Evolutionary conservation across 2,329 filamentous ascomycete species (phyloP).

Genomic region (Oidium heveae): DNA sequence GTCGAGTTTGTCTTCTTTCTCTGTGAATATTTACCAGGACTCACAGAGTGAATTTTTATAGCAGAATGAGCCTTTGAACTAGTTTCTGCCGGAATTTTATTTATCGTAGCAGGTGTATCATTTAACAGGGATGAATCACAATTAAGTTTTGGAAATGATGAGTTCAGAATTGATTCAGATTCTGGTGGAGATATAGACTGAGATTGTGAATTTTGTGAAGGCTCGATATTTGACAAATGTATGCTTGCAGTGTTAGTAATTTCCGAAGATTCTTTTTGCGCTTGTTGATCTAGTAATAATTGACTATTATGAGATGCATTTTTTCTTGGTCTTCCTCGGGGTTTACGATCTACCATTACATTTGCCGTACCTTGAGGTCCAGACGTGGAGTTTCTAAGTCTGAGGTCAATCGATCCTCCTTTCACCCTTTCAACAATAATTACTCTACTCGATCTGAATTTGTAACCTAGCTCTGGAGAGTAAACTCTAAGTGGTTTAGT

Average conservation of each 20-base stretch:
- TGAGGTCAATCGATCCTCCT: neutral
- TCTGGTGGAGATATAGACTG: neutral
- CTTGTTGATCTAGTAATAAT: too few species aligned
- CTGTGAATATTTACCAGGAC: neutral
- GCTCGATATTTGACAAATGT: neutral
- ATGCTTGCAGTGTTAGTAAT: neutral
- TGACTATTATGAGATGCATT: neutral
- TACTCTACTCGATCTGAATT: constrained; percentile 1
- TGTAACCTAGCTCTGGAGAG: neutral
- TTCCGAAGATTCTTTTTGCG: too few species aligned
- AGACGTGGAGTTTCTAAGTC: neutral
- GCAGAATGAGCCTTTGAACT: neutral
- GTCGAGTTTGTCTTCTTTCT: neutral
- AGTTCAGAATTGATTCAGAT: neutral
- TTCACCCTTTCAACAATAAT: neutral
- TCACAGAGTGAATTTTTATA: neutral
- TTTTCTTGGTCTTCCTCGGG: neutral
- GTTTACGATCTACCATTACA: neutral
- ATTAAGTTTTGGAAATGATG: neutral
- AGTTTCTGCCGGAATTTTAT: neutral
- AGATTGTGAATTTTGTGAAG: neutral
- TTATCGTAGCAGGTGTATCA: neutral
- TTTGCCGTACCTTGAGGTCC: neutral
- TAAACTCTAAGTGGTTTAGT: constrained; percentile 1
- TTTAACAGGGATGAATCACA: neutral